Conservation (phyloP, 805 yeast species). For the Candida dajiaensis region DNA sequence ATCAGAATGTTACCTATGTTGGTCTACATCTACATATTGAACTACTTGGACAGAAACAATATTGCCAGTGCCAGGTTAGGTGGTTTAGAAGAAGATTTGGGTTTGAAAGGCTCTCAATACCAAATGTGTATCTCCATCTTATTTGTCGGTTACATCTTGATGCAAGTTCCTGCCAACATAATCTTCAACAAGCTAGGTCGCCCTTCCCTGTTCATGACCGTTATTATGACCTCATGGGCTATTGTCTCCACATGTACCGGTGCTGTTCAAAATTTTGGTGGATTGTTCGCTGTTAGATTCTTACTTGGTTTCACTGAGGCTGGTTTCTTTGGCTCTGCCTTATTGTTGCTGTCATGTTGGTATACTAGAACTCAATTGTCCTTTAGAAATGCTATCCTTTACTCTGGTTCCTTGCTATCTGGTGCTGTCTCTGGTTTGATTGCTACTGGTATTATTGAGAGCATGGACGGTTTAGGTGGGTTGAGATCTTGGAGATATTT, state of each 20-base stretch:
- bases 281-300: constrained; percentile 29
- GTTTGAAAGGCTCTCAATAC: constrained; percentile 36
- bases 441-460: constrained; percentile 45
- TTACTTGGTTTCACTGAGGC: constrained; percentile 40
- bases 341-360: constrained; percentile 50
- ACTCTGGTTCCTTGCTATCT: constrained; percentile 43
- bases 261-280: constrained; percentile 24
- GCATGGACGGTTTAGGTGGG: constrained; percentile 35
- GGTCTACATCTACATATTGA: constrained; percentile 44
- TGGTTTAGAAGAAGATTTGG: constrained; percentile 41
- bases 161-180: constrained; percentile 44
- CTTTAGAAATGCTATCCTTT: constrained; percentile 42
- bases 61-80: constrained; percentile 46
- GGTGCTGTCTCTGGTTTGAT: constrained; percentile 52
- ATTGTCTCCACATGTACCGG: constrained; percentile 33
- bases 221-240: constrained; percentile 44
- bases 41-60: constrained; percentile 44
- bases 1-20: constrained; percentile 45
- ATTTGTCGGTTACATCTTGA: constrained; percentile 47
- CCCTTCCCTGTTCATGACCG: constrained; percentile 45
- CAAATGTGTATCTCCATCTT: constrained; percentile 45
- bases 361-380: constrained; percentile 45
- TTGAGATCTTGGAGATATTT: constrained; percentile 51
- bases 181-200: constrained; percentile 37
- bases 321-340: constrained; percentile 45